Percentiles rank a stretch among this genome's conserved stretches.
These are phyloP conservation scores for Dinochytrium kinnereticum DNA, from an alignment of 371 early-diverging fungal species.

Conservation along the genomic window DNA sequence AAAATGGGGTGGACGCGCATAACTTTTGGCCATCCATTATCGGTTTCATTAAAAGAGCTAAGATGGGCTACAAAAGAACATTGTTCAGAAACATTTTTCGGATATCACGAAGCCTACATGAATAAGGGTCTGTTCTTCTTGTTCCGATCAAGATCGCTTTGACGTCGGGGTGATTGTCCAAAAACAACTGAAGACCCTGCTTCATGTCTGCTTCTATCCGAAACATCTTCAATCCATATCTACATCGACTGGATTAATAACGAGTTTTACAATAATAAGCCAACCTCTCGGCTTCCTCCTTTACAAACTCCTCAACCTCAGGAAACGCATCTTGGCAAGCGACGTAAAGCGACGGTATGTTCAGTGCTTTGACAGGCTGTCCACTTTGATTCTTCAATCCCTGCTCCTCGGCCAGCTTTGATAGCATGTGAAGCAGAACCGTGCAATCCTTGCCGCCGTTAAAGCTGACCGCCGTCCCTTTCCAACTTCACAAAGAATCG, in stretches of 20 bases:
- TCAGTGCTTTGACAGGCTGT: conserved; percentile 6
- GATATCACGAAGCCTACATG: conserved; percentile 60
- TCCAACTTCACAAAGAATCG: conserved; percentile 22
- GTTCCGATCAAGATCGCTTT: conserved; percentile 91
- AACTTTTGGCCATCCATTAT: conserved; percentile 89
- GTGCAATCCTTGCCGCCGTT: conserved; percentile 99
- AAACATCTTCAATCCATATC: conserved; percentile 71
- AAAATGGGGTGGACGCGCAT: conserved; percentile 94
- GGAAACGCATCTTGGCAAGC: conserved; percentile 77
- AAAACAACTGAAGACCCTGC: conserved; percentile 72
- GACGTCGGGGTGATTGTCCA: conserved; percentile 61
- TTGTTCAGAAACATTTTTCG: not conserved
- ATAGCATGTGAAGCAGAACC: conserved; percentile 82
- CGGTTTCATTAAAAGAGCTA: conserved; percentile 76
- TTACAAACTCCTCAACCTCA: conserved; percentile 89
- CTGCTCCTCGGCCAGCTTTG: conserved; percentile 61
- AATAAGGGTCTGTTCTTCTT: conserved; percentile 89
- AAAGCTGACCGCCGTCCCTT: conserved; percentile 78
- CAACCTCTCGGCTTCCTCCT: conserved; percentile 53
- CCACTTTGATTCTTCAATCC: not conserved
- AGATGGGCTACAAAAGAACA: conserved; percentile 59
- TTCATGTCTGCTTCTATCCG: conserved; percentile 80
- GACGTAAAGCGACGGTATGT: conserved; percentile 73
- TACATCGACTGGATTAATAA: conserved; percentile 15
- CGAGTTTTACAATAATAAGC: not conserved